phyloP scores from a whole-genome alignment of 1,139 yeast species.

The Eremothecium cymbalariae region DNA sequence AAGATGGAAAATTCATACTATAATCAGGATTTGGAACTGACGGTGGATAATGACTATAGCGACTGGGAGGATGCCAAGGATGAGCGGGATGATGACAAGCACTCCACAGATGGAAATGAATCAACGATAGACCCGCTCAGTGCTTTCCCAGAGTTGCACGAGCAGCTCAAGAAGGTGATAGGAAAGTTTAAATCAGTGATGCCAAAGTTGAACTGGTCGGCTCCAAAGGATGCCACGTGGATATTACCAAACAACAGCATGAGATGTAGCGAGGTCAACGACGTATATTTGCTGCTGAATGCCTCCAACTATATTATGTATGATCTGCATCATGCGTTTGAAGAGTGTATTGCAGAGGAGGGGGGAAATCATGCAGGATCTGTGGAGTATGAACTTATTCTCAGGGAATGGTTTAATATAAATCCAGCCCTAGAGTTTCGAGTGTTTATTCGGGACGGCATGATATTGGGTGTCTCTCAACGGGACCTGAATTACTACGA shows the following conservation, averaged over 20 bases:
- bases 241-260: slow-evolving; percentile 70
- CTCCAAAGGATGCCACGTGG: slow-evolving; percentile 94
- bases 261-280: slow-evolving; percentile 62
- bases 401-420: slow-evolving; percentile 68
- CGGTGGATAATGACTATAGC: slow-evolving; percentile 58
- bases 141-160: slow-evolving; percentile 53
- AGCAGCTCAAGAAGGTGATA: slow-evolving; percentile 39
- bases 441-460: slow-evolving; percentile 59
- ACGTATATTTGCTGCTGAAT: slow-evolving; percentile 69
- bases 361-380: slow-evolving; percentile 17
- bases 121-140: slow-evolving; percentile 37
- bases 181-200: slow-evolving; percentile 52
- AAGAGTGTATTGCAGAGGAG: slow-evolving; percentile 29
- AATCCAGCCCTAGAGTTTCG: slow-evolving; percentile 91
- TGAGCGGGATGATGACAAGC: slow-evolving; percentile 25
- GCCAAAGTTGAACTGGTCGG: slow-evolving; percentile 94
- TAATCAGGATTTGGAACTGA: slow-evolving; percentile 35
- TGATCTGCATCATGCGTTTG: slow-evolving; percentile 70
- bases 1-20: slow-evolving; percentile 27
- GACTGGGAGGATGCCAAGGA: slow-evolving; percentile 57
- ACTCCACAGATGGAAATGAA: slow-evolving; percentile 12
- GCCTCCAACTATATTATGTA: slow-evolving; percentile 83
- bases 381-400: slow-evolving; percentile 50
- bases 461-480: slow-evolving; percentile 69
- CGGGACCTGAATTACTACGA: slow-evolving; percentile 78